A percentile compares a stretch with the other conserved stretches of the same genome.
These are phyloP conservation scores for Vickermania ingenoplastis DNA, from an alignment of 208 protist genomes.

Conservation along the genomic window DNA sequence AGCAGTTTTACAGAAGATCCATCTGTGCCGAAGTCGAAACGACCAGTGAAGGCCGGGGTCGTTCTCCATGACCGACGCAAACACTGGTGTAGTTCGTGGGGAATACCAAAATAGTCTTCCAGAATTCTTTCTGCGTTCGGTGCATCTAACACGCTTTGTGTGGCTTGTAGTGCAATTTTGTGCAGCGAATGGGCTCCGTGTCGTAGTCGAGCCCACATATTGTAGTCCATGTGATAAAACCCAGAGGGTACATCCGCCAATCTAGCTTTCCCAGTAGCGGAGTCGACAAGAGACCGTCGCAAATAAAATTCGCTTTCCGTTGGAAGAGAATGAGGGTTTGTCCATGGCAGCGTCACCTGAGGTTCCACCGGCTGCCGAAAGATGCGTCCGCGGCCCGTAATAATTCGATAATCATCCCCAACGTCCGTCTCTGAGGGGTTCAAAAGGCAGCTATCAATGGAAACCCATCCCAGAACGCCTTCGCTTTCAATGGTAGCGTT, in stretches of 20 bases:
- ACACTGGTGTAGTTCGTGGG: conserved; percentile 48
- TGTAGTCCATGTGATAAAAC: conserved; percentile 69
- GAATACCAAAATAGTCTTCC: conserved; percentile 66
- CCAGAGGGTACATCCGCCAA: conserved; percentile 38
- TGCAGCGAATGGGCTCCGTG: conserved; percentile 53
- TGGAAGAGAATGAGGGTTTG: conserved; percentile 22
- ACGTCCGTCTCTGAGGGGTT: conserved; percentile 40
- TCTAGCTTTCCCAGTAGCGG: conserved; percentile 4
- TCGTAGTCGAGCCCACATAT: conserved; percentile 63
- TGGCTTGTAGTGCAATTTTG: conserved; percentile 59
- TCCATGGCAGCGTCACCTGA: conserved; percentile 43
- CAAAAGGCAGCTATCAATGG: conserved; percentile 31
- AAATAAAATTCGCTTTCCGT: conserved; percentile 5
- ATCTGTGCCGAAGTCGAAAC: conserved; percentile 78
- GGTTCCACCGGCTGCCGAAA: conserved; percentile 26
- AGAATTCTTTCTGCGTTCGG: conserved; percentile 39
- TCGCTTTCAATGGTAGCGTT: conserved; percentile 24
- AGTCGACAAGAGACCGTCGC: background rate
- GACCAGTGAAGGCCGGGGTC: conserved; percentile 41
- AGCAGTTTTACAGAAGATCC: conserved; percentile 59
- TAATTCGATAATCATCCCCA: conserved; percentile 44
- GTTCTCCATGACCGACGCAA: conserved; percentile 45
- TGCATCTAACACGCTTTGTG: conserved; percentile 35
- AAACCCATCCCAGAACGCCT: conserved; percentile 53
- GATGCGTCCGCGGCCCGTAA: conserved; percentile 32